Percentiles rank a stretch among this genome's conserved stretches.
Conservation (phyloP, 768 basidiomycete genomes). For the Kwoniella newhampshirensis region DNA sequence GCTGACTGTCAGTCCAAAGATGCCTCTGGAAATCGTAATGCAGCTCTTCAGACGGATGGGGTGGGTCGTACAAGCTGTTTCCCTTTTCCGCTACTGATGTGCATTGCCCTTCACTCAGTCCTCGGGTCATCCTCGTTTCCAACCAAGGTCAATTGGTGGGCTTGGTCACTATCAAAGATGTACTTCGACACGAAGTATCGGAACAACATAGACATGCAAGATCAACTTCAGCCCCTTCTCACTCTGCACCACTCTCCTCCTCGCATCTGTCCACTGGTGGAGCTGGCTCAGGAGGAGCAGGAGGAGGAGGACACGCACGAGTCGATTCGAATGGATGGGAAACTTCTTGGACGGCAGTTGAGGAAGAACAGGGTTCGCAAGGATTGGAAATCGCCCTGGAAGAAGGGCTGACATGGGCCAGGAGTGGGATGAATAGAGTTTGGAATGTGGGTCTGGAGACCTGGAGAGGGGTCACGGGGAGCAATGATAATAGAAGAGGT, state of each 20-base stretch:
- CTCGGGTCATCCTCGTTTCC: conserved; percentile 93
- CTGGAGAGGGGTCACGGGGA: conserved; percentile 1
- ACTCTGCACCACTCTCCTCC: not conserved
- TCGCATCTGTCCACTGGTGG: conserved; percentile 1
- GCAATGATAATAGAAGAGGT: not conserved
- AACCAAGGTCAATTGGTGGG: conserved; percentile 78
- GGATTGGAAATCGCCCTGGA: conserved; percentile 42
- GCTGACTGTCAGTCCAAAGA: conserved; percentile 83
- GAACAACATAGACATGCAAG: conserved; percentile 42
- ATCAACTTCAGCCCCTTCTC: conserved; percentile 14
- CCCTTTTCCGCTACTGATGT: conserved; percentile 11
- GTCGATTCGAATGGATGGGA: conserved; percentile 34
- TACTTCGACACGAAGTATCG: conserved; percentile 73
- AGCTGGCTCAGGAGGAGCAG: no score
- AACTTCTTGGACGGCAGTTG: conserved; percentile 20
- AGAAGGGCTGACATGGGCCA: conserved; percentile 38
- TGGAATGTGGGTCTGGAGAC: conserved; percentile 3
- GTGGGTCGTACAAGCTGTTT: no score
- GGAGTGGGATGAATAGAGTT: conserved; percentile 4
- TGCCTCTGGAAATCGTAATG: conserved; percentile 94
- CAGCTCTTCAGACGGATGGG: conserved; percentile 97
- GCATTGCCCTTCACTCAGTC: conserved; percentile 59
- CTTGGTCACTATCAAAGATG: conserved; percentile 93
- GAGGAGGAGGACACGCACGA: not conserved
- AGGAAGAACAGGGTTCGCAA: conserved; percentile 14